Base-by-base conservation (phyloP, 2,329 filamentous ascomycete genomes). In the Diplodia scrobiculata region DNA sequence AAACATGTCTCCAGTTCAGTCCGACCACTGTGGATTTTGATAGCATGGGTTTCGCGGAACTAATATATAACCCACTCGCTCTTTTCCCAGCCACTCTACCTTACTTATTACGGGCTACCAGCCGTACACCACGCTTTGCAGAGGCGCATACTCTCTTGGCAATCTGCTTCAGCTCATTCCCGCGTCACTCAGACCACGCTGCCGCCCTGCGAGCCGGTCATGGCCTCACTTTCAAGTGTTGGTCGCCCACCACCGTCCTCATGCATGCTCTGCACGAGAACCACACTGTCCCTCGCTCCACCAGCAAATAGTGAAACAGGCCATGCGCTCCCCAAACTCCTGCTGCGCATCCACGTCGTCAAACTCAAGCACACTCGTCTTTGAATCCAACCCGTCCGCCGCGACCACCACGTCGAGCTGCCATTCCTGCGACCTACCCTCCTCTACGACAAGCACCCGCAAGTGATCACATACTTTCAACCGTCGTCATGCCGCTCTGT, bases 331-430 rank as follows among this genome's bases (percentile, higher is more conserved):
- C 3, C 74, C 74, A 5, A 76, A 64, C 5, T 68, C 68, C 17
- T 69, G 34, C 1, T 73, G 48, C 34, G 72, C 73, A 21, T 72
- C 68, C 11, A 69, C 60, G 19, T 72, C 67, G 1, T 70, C 68
- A 13, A 74, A 74, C n/a, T 74, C 68, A 0, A 73, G 41, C 5
- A 70, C 69, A 0, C 74, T 71, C 4, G 72, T 75, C 19, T 68
- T 69, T 5, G 73, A 76, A 63, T 70, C 68, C 67, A 73, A 72
- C 52, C 75, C 74, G 54, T 77, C 74, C n/a, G 73, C 72, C 13
- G 70, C 74, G 6, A 76, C 71, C 1, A 76, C 69, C 3, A 75
- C 51, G 52, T 75, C 72, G 53, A 71, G 75, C 21, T 67, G 55
- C 0, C 68, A 55, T 9, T 67, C 41, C 1, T 67, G 62, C 7